These are phyloP conservation scores for Aspergillus sclerotiicarbonarius DNA, from an alignment of 495 filamentous ascomycete genomes.

Conservation along the genomic window DNA sequence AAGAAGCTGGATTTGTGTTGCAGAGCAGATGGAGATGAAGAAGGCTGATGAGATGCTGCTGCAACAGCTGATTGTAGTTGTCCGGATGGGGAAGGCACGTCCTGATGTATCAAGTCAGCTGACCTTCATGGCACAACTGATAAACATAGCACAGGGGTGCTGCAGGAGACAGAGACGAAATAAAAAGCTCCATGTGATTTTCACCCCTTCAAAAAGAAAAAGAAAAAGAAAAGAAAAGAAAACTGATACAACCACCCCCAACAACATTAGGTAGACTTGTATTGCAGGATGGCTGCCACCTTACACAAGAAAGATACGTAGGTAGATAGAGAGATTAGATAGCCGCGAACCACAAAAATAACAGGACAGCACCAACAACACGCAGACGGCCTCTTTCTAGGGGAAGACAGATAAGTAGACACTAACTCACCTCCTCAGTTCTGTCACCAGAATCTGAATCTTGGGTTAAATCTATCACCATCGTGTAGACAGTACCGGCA, in stretches of 20 bases:
- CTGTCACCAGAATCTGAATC: constrained; percentile 24
- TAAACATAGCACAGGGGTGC: too few species aligned
- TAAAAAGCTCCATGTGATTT: too few species aligned
- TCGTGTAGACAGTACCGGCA: neutral
- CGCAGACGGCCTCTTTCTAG: too few species aligned
- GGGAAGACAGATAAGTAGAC: neutral
- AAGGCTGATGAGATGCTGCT: neutral
- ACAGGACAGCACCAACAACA: neutral
- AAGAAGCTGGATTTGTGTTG: too few species aligned
- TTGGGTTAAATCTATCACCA: constrained; percentile 26
- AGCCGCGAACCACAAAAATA: neutral
- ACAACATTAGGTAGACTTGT: too few species aligned
- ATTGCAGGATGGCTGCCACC: too few species aligned
- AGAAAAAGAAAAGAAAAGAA: too few species aligned
- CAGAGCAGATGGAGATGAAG: too few species aligned
- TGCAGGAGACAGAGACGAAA: neutral
- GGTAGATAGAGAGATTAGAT: neutral
- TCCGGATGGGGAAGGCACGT: neutral
- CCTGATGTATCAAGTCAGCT: neutral
- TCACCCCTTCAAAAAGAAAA: too few species aligned
- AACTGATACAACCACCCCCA: too few species aligned
- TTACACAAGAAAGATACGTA: neutral
- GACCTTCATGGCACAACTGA: neutral
- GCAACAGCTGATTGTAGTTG: neutral
- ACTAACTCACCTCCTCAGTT: constrained; percentile 7